Evolutionary conservation across 2,329 filamentous ascomycete species (phyloP), one percentile per base, ranked within the genome.

Genomic region (Eutypella sp.): DNA sequence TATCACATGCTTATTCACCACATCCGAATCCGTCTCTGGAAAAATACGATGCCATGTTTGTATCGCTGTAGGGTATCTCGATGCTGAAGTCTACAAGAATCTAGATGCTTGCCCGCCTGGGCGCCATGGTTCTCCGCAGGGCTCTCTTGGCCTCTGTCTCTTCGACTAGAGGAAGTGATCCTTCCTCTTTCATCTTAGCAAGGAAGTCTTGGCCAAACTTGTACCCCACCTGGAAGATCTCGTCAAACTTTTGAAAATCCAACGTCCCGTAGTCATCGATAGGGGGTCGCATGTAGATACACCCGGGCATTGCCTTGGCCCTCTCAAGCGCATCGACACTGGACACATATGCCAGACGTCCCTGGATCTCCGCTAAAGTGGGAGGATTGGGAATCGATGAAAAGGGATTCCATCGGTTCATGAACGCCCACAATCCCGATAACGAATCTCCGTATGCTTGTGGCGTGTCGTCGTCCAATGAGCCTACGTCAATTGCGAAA

Each of bases 401-500:
- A 65, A 99, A 91, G 0, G 93, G 92, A 57, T 99, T 99, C 93
- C 93, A 99, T 39, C 95, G 82, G 64, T 99, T 99, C 60, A 92
- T 71, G 38, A 95, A 85, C 0, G 92, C 89, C 95, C 95, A 99
- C 64, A 95, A 84, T 1, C 93, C 93, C 1, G 91, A 96, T 0
- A 99, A 77, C 0, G 89, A 92, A 70, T 99, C 93, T 44, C 95
- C 93, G 61, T 95, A 99, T 1, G 79, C 79, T 66, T 99, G 95
- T 0, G 93, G 93, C 0, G 86, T 89, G 61, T 95, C 82, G 60
- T 97, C 92, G 58, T 99, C 92, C 2, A 97, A 73, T 9, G 89
- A 84, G 20, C 95, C 95, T 1, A 99, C 93, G 59, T 99, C 93
- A 23, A 99, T 80, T 1, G 93, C 93, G 63, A 99, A 96, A 52